Evolutionary conservation across 768 basidiomycete species (phyloP).

Genomic region (Lactarius hatsudake): DNA sequence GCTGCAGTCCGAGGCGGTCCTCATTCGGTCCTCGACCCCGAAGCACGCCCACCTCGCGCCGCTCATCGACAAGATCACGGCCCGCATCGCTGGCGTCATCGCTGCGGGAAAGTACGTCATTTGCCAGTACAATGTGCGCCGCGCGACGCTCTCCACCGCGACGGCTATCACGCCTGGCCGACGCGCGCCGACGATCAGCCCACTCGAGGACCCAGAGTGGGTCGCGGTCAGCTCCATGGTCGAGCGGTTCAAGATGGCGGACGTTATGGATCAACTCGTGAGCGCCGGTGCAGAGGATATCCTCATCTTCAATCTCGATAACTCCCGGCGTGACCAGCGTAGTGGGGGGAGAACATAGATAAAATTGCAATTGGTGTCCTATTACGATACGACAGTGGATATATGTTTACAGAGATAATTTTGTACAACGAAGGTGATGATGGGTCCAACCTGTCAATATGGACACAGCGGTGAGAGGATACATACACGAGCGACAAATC

Average conservation of each 20-base stretch:
- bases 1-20: constrained; percentile 83
- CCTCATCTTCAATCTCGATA: constrained; percentile 84
- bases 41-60: constrained; percentile 62
- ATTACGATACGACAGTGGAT: constrained; percentile 12
- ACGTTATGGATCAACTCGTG: constrained; percentile 85
- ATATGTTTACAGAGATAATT: constrained; percentile 3
- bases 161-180: constrained; percentile 81
- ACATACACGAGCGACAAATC: constrained; percentile 7
- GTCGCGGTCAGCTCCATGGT: constrained; percentile 93
- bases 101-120: constrained; percentile 85
- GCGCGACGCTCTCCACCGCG: constrained; percentile 59
- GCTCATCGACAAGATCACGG: constrained; percentile 76
- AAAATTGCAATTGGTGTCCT: constrained; percentile 6
- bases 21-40: constrained; percentile 73
- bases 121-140: constrained; percentile 88
- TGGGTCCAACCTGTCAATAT: neutral
- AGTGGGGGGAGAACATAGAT: neutral
- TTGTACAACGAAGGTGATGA: constrained; percentile 8
- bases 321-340: constrained; percentile 74
- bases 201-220: constrained; percentile 83
- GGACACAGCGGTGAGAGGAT: neutral
- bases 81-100: constrained; percentile 88
- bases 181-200: constrained; percentile 82
- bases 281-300: constrained; percentile 87
- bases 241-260: constrained; percentile 73